phyloP scores from a whole-genome alignment of 139 green algal genomes.

The Chlorella sp. region DNA sequence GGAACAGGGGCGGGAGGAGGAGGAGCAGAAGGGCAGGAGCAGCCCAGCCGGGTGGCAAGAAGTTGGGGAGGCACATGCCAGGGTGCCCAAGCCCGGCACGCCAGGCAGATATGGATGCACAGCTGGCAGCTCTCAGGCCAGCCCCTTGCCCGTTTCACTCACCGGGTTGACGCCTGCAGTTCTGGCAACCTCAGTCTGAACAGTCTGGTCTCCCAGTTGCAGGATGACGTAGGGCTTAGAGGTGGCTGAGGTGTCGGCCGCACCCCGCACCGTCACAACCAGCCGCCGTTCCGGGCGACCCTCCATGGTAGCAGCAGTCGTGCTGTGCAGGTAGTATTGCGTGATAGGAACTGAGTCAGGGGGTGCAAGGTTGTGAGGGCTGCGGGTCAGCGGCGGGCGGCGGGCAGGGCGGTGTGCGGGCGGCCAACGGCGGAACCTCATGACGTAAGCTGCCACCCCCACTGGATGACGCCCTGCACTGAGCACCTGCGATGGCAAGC shows the following conservation, averaged over 20 bases:
- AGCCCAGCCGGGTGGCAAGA: not conserved
- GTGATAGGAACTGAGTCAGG: not conserved
- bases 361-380: too few species aligned
- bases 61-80: not conserved
- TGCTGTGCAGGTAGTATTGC: not conserved
- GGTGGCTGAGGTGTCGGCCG: not conserved
- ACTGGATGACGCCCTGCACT: too few species aligned
- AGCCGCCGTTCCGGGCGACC: not conserved
- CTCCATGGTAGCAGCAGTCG: not conserved
- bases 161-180: conserved; percentile 15
- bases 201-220: not conserved
- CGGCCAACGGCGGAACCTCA: too few species aligned
- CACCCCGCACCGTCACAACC: conserved; percentile 5
- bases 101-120: not conserved
- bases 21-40: too few species aligned
- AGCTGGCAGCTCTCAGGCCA: not conserved
- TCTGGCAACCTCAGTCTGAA: not conserved
- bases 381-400: too few species aligned
- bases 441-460: too few species aligned
- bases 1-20: too few species aligned
- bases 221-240: not conserved
- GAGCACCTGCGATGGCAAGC: too few species aligned
- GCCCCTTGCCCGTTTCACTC: not conserved
- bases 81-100: not conserved
- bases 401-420: not conserved